These are phyloP conservation scores for Hericium erinaceus DNA, from an alignment of 768 basidiomycete genomes.

Conservation along the genomic window DNA sequence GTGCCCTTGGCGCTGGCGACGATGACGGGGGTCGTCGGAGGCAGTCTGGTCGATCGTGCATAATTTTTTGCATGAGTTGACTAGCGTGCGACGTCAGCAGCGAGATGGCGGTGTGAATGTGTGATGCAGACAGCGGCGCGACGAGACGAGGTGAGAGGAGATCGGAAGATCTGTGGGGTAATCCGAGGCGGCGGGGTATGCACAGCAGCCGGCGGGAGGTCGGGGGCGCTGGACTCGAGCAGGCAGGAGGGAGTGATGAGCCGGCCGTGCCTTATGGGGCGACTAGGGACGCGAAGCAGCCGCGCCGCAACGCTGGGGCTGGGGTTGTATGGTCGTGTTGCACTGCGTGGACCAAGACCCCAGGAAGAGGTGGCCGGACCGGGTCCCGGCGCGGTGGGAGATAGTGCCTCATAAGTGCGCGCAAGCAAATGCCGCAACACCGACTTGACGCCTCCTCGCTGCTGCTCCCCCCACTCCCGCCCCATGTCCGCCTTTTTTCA, in stretches of 20 bases:
- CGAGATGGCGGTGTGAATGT: too few relatives aligned
- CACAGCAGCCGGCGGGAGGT: too few relatives aligned
- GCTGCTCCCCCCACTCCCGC: not conserved
- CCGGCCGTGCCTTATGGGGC: not conserved
- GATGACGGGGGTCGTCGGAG: too few relatives aligned
- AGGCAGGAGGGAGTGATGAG: not conserved
- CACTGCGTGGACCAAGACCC: not conserved
- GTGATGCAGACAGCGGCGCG: too few relatives aligned
- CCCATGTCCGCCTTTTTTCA: conserved; percentile 27
- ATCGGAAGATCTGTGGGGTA: too few relatives aligned
- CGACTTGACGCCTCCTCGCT: not conserved
- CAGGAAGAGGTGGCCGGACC: not conserved
- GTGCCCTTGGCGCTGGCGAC: too few relatives aligned
- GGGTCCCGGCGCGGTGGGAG: not conserved
- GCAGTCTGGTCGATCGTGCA: too few relatives aligned
- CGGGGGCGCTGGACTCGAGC: too few relatives aligned
- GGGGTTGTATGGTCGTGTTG: not conserved
- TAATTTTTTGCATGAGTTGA: too few relatives aligned
- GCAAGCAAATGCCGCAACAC: not conserved
- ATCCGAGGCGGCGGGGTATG: too few relatives aligned
- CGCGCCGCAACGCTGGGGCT: not conserved
- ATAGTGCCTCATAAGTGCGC: not conserved
- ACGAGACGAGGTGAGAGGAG: too few relatives aligned
- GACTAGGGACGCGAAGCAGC: not conserved
- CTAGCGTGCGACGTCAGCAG: too few relatives aligned